Percentiles rank a stretch among this genome's conserved stretches.
These are phyloP conservation scores for Wickerhamomyces canadensis DNA, from an alignment of 805 yeast species.

Conservation along the genomic window DNA sequence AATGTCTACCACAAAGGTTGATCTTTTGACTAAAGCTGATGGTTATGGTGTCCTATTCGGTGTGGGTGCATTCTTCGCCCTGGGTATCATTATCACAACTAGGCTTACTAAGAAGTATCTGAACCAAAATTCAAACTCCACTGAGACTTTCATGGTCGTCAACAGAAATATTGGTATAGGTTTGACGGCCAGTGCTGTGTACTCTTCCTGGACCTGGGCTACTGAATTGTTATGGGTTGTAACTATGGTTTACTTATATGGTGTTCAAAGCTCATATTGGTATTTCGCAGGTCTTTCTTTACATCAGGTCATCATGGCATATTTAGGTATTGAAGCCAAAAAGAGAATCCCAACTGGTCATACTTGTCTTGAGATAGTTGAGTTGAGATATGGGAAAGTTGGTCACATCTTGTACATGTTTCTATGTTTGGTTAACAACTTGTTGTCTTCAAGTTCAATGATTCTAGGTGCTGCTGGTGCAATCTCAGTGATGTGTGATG, in stretches of 20 bases:
- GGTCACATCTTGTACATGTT: constrained; percentile 29
- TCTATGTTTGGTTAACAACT: constrained; percentile 32
- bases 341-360: constrained; percentile 35
- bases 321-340: constrained; percentile 32
- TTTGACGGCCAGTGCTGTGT: constrained; percentile 35
- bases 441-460: constrained; percentile 30
- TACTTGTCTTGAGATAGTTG: constrained; percentile 32
- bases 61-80: constrained; percentile 38
- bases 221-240: constrained; percentile 31
- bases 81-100: constrained; percentile 32
- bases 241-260: constrained; percentile 34
- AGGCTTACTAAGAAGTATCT: constrained; percentile 27
- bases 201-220: constrained; percentile 43
- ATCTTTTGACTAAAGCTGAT: not conserved
- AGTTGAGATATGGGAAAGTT: constrained; percentile 30
- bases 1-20: not conserved
- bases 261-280: constrained; percentile 31
- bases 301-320: constrained; percentile 30
- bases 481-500: constrained; percentile 29
- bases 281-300: constrained; percentile 32
- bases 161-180: constrained; percentile 34
- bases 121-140: constrained; percentile 35
- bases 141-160: constrained; percentile 37
- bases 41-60: constrained; percentile 38
- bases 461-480: constrained; percentile 38